A percentile compares a stretch with the other conserved stretches of the same genome.
These are phyloP conservation scores for Ceratobasidium sp. DNA, from an alignment of 1,284 basidiomycete species.

Conservation along the genomic window DNA sequence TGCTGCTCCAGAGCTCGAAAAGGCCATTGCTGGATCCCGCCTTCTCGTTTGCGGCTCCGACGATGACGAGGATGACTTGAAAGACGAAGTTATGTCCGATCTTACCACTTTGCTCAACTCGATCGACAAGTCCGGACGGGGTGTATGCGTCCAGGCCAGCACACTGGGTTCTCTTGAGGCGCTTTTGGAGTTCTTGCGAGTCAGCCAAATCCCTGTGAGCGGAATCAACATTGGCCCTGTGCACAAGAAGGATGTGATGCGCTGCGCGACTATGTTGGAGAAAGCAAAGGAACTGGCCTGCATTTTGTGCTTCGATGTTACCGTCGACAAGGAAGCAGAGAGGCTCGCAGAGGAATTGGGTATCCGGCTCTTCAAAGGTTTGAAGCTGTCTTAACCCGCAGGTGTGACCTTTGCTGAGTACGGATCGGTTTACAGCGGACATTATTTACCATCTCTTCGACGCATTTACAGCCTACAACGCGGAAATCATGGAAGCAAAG, in stretches of 20 bases:
- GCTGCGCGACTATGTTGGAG: slow-evolving; percentile 94
- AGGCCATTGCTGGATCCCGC: slow-evolving; percentile 98
- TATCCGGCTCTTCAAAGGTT: slow-evolving; percentile 66
- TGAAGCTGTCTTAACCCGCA: slow-evolving; percentile 46
- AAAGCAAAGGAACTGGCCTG: slow-evolving; percentile 96
- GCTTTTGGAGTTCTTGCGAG: slow-evolving; percentile 93
- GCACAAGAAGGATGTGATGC: slow-evolving; percentile 96
- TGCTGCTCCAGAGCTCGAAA: slow-evolving; percentile 94
- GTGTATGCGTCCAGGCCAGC: slow-evolving; percentile 98
- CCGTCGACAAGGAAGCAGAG: slow-evolving; percentile 63
- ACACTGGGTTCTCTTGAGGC: slow-evolving; percentile 98
- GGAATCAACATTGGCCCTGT: slow-evolving; percentile 99
- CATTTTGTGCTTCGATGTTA: slow-evolving; percentile 97
- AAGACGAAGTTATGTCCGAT: slow-evolving; percentile 68
- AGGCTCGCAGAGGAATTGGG: slow-evolving; percentile 80
- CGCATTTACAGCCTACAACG: slow-evolving; percentile 96
- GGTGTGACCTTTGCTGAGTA: background rate
- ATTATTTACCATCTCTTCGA: slow-evolving; percentile 99
- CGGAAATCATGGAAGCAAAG: slow-evolving; percentile 93
- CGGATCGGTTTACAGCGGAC: slow-evolving; percentile 71
- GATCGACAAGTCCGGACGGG: slow-evolving; percentile 94
- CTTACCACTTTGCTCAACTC: slow-evolving; percentile 90
- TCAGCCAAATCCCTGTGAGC: slow-evolving; percentile 96
- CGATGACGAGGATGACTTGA: slow-evolving; percentile 60
- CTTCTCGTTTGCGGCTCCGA: slow-evolving; percentile 90